Evolutionary conservation across 148 eudicot species (phyloP).

Genomic region (Rhododendron griersonianum): DNA sequence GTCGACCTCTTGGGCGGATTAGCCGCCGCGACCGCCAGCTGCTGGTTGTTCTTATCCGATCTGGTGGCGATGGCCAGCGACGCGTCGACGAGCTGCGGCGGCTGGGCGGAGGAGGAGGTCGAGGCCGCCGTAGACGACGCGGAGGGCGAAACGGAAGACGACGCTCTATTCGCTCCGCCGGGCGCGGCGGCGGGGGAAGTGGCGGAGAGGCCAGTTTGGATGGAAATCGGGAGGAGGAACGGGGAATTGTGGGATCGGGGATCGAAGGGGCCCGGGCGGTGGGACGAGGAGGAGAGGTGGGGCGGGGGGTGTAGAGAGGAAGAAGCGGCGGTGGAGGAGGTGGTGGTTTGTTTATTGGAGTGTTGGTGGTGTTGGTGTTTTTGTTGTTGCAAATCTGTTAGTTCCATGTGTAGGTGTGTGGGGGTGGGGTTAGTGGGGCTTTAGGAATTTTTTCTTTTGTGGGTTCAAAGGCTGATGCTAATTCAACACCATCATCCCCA

Average conservation of each 20-base stretch:
- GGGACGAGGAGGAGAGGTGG: slow-evolving; percentile 15
- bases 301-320: slow-evolving; percentile 3
- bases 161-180: background rate
- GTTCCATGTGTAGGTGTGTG: slow-evolving; percentile 26
- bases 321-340: background rate
- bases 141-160: too few species aligned
- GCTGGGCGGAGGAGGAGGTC: background rate
- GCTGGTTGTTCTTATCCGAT: slow-evolving; percentile 22
- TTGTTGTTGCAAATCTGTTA: slow-evolving; percentile 18
- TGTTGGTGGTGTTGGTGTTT: background rate
- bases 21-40: slow-evolving; percentile 4
- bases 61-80: slow-evolving; percentile 49
- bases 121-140: slow-evolving; percentile 14
- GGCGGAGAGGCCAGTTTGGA: slow-evolving; percentile 9
- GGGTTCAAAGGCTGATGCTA: slow-evolving; percentile 21
- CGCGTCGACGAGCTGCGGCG: slow-evolving; percentile 30
- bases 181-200: background rate
- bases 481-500: slow-evolving; percentile 13
- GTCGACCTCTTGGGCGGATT: slow-evolving; percentile 32
- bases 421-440: background rate
- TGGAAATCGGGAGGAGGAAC: slow-evolving; percentile 24
- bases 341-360: slow-evolving; percentile 16
- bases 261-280: background rate
- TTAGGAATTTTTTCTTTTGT: background rate
- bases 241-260: slow-evolving; percentile 16